Base-by-base conservation (phyloP, 257 asterid species). In the Perilla frutescens region DNA sequence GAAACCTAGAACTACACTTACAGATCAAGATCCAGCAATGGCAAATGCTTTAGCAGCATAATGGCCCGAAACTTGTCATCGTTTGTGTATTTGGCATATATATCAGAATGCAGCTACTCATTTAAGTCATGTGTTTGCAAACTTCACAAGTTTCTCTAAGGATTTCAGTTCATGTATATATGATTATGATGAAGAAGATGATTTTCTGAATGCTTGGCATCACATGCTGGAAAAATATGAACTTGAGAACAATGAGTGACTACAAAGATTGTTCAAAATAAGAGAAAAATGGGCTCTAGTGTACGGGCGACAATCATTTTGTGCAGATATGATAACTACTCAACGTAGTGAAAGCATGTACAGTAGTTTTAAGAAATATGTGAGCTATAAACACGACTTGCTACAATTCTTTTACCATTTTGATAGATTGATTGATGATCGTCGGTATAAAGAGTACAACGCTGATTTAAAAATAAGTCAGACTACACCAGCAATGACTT, bases 21-120 rank as follows among this genome's bases (percentile, higher is more conserved):
- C 60, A 31, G n/a, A 31, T 34, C 47, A 66, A 66, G 73, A 68
- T 56, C 7, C 20, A 0, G 31, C 48, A 1, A 64, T 71, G 32
- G 57, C 39, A 6, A 62, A 56, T 15, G 70, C 62, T n/a, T 15
- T 77, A 1, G 5, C 26, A 1, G 0, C 0, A 2, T 26, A 55
- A 7, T 45, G 58, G 40, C 44, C 29, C 4, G 50, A 56, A 44
- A 56, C 70, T 4, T 54, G 8, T 47, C 70, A 65, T 34, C n/a
- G 36, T 0, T 5, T 62, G 11, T 70, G 81, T 15, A 47, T 70
- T 26, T 77, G 70, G 62, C 77, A 47, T 6, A 43, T 74, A 3
- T 66, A 44, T 37, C 69, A 66, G 59, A 75, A 75, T 67, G 70
- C 48, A 3, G 14, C 57, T 1, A 65, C 4, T 1, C 68, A 57